Conservation (phyloP, 495 filamentous ascomycete genomes). For the Pyronema omphalodes region DNA sequence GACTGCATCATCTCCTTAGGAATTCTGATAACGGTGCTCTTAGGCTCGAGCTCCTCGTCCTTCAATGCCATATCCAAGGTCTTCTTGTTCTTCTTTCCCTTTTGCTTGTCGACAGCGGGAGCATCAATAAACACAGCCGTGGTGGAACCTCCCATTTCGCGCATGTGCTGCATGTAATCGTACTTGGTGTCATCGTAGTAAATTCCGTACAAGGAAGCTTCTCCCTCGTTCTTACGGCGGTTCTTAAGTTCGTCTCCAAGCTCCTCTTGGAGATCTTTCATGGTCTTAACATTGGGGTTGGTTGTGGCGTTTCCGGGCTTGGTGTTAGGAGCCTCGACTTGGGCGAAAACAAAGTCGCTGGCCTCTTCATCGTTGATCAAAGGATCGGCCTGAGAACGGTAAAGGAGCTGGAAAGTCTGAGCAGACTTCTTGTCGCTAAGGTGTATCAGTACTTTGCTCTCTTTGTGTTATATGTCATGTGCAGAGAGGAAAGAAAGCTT, state of each 20-base stretch:
- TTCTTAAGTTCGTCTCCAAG: constrained; percentile 41
- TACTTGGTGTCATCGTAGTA: constrained; percentile 78
- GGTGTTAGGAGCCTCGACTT: constrained; percentile 23
- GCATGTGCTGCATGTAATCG: constrained; percentile 98
- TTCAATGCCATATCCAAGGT: constrained; percentile 65
- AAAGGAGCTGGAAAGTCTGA: constrained; percentile 77
- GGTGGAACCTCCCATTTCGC: constrained; percentile 42
- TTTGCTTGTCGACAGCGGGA: constrained; percentile 35
- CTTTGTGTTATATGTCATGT: background rate
- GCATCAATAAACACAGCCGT: constrained; percentile 67
- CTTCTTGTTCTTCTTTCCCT: constrained; percentile 48
- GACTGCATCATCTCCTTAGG: constrained; percentile 51
- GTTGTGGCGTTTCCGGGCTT: constrained; percentile 23
- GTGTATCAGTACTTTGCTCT: constrained; percentile 4
- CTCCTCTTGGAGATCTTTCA: constrained; percentile 58
- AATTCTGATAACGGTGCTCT: constrained; percentile 36
- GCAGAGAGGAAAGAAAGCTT: constrained; percentile 25
- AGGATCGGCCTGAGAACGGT: constrained; percentile 93
- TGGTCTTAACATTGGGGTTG: constrained; percentile 37
- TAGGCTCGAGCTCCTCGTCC: constrained; percentile 40
- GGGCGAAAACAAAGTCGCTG: constrained; percentile 58
- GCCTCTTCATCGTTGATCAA: constrained; percentile 73
- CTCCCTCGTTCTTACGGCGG: constrained; percentile 78
- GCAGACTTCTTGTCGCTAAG: constrained; percentile 82
- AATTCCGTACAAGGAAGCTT: constrained; percentile 83